phyloP scores from a whole-genome alignment of 148 eudicot species.

The Selenicereus undatus region DNA sequence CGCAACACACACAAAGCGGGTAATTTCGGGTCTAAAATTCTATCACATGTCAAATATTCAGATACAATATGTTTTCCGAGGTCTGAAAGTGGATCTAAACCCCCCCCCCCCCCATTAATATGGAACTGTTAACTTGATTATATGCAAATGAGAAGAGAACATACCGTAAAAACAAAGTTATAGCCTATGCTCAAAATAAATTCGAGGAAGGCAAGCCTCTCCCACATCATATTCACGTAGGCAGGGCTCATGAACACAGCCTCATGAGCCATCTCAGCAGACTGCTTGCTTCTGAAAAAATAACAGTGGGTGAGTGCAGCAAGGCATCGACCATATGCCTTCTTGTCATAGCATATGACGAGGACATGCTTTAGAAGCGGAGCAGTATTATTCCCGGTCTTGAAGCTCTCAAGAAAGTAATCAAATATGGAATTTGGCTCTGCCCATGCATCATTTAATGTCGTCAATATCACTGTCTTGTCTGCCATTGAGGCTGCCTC shows the following conservation, averaged over 20 bases:
- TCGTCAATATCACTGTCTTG: slow-evolving; percentile 34
- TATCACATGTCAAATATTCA: too few species aligned
- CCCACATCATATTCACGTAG: slow-evolving; percentile 56
- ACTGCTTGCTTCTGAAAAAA: slow-evolving; percentile 5
- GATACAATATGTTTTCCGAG: too few species aligned
- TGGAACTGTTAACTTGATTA: too few species aligned
- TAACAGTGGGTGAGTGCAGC: slow-evolving; percentile 17
- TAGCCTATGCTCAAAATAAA: slow-evolving; percentile 45
- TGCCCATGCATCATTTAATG: slow-evolving; percentile 42
- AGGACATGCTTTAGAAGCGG: slow-evolving; percentile 30
- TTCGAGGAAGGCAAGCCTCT: slow-evolving; percentile 38
- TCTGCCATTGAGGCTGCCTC: slow-evolving; percentile 28
- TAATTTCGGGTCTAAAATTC: too few species aligned
- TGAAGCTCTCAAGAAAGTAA: slow-evolving; percentile 35
- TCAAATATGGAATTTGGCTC: slow-evolving; percentile 40
- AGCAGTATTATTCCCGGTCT: slow-evolving; percentile 27
- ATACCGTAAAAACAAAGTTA: slow-evolving; percentile 54
- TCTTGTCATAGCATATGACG: slow-evolving; percentile 28
- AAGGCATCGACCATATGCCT: slow-evolving; percentile 30
- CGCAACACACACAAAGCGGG: too few species aligned
- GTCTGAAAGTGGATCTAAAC: too few species aligned
- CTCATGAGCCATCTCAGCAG: slow-evolving; percentile 19
- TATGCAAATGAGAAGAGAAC: too few species aligned
- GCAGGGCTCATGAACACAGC: slow-evolving; percentile 39
- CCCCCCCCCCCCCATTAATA: too few species aligned